These are phyloP conservation scores for Buddleja alternifolia DNA, from an alignment of 257 asterid species.

Conservation along the genomic window DNA sequence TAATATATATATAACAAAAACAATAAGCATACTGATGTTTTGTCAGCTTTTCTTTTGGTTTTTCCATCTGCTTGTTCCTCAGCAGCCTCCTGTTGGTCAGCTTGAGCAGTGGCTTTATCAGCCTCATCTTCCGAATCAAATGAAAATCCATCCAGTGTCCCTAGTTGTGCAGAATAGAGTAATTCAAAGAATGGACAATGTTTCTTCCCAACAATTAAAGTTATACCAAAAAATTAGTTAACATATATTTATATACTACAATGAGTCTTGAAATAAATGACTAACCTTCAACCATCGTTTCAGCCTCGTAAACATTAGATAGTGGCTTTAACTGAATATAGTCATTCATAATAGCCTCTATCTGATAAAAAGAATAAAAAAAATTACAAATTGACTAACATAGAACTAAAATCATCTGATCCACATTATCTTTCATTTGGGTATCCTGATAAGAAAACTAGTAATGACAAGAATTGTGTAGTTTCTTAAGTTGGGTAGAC, in stretches of 20 bases:
- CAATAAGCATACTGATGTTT: slow-evolving; percentile 53
- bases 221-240: slow-evolving; percentile 11
- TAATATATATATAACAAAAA: not conserved
- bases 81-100: slow-evolving; percentile 56
- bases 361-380: slow-evolving; percentile 48
- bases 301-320: slow-evolving; percentile 75
- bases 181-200: slow-evolving; percentile 4
- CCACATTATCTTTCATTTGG: slow-evolving; percentile 16
- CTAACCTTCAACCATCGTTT: slow-evolving; percentile 94
- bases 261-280: slow-evolving; percentile 17
- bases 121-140: slow-evolving; percentile 89
- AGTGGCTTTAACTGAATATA: slow-evolving; percentile 80
- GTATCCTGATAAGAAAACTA: slow-evolving; percentile 6
- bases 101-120: slow-evolving; percentile 54
- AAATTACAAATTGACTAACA: slow-evolving; percentile 12
- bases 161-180: slow-evolving; percentile 43
- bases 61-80: slow-evolving; percentile 61
- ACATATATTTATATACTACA: not conserved
- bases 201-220: slow-evolving; percentile 7
- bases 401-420: slow-evolving; percentile 1
- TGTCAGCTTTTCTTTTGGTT: slow-evolving; percentile 58
- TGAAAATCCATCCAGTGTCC: slow-evolving; percentile 89
- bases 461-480: not conserved
- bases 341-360: slow-evolving; percentile 91
- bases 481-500: slow-evolving; percentile 31